These are phyloP conservation scores for Exserohilum rostratum DNA, from an alignment of 2,329 filamentous ascomycete genomes.

Conservation along the genomic window DNA sequence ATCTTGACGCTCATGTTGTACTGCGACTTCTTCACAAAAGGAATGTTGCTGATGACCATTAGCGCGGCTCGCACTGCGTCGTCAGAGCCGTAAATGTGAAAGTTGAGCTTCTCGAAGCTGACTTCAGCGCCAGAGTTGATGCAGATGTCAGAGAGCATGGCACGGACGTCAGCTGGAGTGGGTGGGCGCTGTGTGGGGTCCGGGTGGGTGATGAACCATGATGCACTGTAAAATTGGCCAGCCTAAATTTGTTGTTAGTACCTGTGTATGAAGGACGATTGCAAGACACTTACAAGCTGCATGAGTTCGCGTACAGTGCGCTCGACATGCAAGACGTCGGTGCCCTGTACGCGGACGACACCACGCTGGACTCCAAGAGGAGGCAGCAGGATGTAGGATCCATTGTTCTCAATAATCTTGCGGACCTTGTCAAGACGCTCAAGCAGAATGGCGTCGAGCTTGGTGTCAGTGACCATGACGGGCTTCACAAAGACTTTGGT, in stretches of 20 bases:
- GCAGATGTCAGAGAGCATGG: constrained; percentile 95
- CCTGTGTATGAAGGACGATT: background rate
- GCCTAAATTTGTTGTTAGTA: constrained; percentile 62
- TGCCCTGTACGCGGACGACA: constrained; percentile 87
- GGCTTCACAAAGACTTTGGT: constrained; percentile 85
- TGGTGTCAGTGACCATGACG: constrained; percentile 84
- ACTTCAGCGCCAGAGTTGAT: constrained; percentile 95
- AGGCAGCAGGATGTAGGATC: constrained; percentile 92
- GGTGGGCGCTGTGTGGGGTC: constrained; percentile 69
- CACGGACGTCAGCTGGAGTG: constrained; percentile 73
- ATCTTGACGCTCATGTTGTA: constrained; percentile 98
- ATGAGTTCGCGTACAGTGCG: constrained; percentile 95
- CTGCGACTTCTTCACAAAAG: constrained; percentile 83
- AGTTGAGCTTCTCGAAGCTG: constrained; percentile 91
- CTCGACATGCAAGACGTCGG: constrained; percentile 91
- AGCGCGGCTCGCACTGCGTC: constrained; percentile 96
- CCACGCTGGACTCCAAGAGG: constrained; percentile 83
- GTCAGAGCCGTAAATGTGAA: constrained; percentile 93
- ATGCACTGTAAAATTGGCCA: constrained; percentile 96
- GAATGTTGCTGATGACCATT: constrained; percentile 88
- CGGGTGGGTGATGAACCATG: constrained; percentile 88
- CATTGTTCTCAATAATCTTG: constrained; percentile 96
- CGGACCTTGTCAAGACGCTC: constrained; percentile 93
- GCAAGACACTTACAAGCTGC: constrained; percentile 71
- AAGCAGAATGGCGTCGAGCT: constrained; percentile 92